Base-by-base conservation (phyloP, 2,329 filamentous ascomycete species). In the Penicillium sp. region DNA sequence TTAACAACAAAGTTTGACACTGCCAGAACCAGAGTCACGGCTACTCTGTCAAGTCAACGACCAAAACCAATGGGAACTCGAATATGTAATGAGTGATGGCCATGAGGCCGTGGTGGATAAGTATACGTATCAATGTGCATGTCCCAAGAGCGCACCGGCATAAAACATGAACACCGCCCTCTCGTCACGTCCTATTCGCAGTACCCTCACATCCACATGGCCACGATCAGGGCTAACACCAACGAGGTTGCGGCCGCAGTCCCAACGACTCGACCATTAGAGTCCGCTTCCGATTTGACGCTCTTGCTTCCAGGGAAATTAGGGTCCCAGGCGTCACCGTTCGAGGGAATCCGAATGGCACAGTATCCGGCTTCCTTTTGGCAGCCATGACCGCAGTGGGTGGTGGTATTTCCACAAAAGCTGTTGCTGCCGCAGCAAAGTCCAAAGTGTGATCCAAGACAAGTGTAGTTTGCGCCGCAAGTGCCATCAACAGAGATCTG, bases 401-500 rank as follows among this genome's bases (percentile, higher is more conserved):
- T 46, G 9, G 67, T 67, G 6, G 66, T 66, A 57, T 73, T 75
- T 13, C 74, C 73, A 50, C 73, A 77, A 40, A 61, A 54, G 41
- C 69, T 67, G 10, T 54, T 51, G 39, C 60, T 63, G 50, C 71
- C 68, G 51, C 74, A 77, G 50, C 75, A 76, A 5, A 67, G 54
- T 4, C 73, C 73, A 62, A 75, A 75, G 11, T 47, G 63, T 10
- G 73, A 76, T 2, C 72, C 70, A n/a, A 65, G 57, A 55, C 73
- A 76, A 11, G 73, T 75, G 27, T 68, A 67, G n/a, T 71, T 69
- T 2, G 59, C 58, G 6, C 73, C 74, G 49, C 73, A 77, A n/a
- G 65, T 73, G 11, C 74, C 75, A 50, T 77, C 72, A 22, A 57
- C 55, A 6, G 73, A 74, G 24, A 73, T 22, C 18, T 63, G 60